Base-by-base conservation (phyloP, 331 rosid genomes). In the Rhamnella rubrinervis region DNA sequence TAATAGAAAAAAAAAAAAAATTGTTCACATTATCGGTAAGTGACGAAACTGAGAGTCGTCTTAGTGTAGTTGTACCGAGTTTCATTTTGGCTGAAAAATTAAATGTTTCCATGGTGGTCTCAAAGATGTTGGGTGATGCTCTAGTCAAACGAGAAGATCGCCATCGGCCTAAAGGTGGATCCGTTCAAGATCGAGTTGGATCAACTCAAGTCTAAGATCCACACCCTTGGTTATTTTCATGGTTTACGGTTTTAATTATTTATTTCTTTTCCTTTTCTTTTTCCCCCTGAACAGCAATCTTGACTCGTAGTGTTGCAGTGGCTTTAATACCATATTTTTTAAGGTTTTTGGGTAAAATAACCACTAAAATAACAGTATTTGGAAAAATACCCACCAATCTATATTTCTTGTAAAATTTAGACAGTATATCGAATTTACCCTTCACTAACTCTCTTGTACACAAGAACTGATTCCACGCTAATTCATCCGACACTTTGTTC, bases 131-230 rank as follows among this genome's bases (percentile, higher is more conserved):
- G 46, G 78, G 57, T 47, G 89, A 84, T 47, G 91, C 61, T 75
- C 76, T 88, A 25, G 61, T 80, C 76, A 75, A 56, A 8, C 80
- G 65, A 5, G 77, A 47, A 47, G 87, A 69, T n/a, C 73, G 68
- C 1, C 57, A 49, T 47, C 69, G 13, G 55, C 55, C 70, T 25
- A 63, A 51, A 6, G 40, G 26, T 72, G 56, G 63, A 80, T 71
- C 77, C 66, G 88, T 79, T 85, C 65, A 85, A 88, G 84, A 82
- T 88, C 84, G 91, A 89, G 87, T 77, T 87, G 66, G 88, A 84
- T 64, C 87, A 89, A 59, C 96, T 95, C 60, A 83, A 78, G 77
- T 82, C 95, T 20, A 91, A 82, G 96, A 95, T 91, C 88, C 96
- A 66, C 19, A 67, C 69, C 23, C 91, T 91, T 23, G 97, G 99